Evolutionary conservation across 2,329 filamentous ascomycete species (phyloP), one percentile per base, ranked within the genome.

Genomic region (Aplosporella prunicola): DNA sequence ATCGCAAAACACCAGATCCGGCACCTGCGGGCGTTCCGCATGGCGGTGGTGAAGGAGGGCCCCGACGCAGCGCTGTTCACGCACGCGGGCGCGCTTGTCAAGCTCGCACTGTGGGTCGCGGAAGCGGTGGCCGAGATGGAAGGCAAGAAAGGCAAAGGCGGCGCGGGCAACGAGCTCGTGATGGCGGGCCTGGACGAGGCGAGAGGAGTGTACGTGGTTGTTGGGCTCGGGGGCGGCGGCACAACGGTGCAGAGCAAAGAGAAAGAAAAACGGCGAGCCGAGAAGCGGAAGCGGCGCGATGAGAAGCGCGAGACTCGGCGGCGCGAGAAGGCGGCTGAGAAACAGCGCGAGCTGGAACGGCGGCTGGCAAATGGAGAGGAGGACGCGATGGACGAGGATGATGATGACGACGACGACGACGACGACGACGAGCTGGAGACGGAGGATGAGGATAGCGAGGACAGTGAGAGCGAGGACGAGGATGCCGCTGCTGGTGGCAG

Each of bases 1-100:
- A 82, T 98, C 42, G 84, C 86, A 47, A 98, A 98, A 64, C 81
- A 83, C 41, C 88, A 95, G 51, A 93, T 98, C 55, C 83, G 86
- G 24, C 87, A 95, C 57, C 69, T 98, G 11, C 78, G 86, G 32
- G 83, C 89, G 1, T 98, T 96, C 58, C 83, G 91, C 33, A 87
- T 98, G 72, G 93, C 84, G 22, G 82, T 96, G 4, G 87, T 98
- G 49, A 94, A 93, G 56, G 91, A 96, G 52, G 87, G 89, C 0
- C 86, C 88, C 1, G 91, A 96, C 50, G 82, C 93, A 0, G 65
- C 74, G n/a, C 72, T 96, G 9, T 98, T 98, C 62, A 87, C 81
- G 1, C 89, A 96, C 52, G 88, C 91, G 0, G 85, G 88, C 5
- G 91, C 91, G 2, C 66, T 98, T 16, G 93, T 88, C 2, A 95